phyloP scores from a whole-genome alignment of 2,329 filamentous ascomycete species.

The Truncatella angustata region DNA sequence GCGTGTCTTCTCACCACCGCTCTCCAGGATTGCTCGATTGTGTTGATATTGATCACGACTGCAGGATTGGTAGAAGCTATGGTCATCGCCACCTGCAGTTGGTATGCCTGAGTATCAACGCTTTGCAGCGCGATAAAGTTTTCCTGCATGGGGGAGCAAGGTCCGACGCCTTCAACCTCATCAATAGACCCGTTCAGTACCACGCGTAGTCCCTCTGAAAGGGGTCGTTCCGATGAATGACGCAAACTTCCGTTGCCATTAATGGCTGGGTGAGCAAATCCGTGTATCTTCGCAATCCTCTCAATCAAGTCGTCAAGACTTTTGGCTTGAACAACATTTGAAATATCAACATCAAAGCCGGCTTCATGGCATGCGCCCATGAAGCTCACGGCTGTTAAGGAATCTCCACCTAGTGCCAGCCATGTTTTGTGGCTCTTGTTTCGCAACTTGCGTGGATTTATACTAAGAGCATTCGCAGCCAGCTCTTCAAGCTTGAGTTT shows the following conservation, averaged over 20 bases:
- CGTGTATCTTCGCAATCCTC: too few species aligned
- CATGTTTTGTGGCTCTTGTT: conserved; percentile 4
- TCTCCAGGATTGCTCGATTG: neutral
- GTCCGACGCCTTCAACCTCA: neutral
- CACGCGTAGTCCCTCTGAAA: neutral
- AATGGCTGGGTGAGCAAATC: too few species aligned
- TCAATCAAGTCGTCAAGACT: neutral
- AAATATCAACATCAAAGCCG: neutral
- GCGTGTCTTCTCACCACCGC: conserved; percentile 5
- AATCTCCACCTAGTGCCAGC: conserved; percentile 7
- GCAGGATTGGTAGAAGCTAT: neutral
- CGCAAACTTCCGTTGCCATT: too few species aligned
- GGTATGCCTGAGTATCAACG: neutral
- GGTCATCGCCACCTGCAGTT: neutral
- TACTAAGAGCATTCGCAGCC: conserved; percentile 2
- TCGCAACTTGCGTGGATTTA: neutral
- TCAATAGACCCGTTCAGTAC: neutral
- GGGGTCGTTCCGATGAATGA: too few species aligned
- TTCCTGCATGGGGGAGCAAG: conserved; percentile 7
- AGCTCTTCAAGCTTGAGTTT: neutral
- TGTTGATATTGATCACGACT: neutral
- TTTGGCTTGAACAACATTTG: neutral
- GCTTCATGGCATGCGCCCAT: neutral
- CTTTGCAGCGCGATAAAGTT: neutral
- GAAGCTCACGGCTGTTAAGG: neutral